Evolutionary conservation across 2,329 filamentous ascomycete species (phyloP).

Genomic region (Ciborinia camelliae): DNA sequence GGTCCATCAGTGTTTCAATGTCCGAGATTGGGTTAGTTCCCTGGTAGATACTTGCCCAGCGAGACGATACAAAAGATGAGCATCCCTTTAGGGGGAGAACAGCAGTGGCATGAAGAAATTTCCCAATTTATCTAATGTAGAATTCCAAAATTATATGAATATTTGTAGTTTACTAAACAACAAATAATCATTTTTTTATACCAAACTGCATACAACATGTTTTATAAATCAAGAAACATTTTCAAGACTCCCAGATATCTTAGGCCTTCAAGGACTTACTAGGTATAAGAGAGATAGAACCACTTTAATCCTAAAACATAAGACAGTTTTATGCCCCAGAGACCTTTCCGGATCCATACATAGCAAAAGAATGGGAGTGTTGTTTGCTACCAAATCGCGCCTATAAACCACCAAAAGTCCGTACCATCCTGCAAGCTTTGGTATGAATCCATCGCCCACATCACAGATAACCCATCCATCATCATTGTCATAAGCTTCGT

Average conservation of each 20-base stretch:
- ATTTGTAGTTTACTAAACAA: background rate
- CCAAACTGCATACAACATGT: background rate
- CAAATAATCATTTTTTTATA: background rate
- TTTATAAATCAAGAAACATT: background rate
- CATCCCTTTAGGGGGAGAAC: background rate
- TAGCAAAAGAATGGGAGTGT: slow-evolving; percentile 10
- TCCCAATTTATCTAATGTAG: background rate
- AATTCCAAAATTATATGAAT: background rate
- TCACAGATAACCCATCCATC: background rate
- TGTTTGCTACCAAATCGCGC: background rate
- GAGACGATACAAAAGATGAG: too few species aligned
- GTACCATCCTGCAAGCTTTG: background rate
- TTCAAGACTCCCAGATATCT: background rate
- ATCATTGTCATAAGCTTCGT: slow-evolving; percentile 4
- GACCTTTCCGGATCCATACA: background rate
- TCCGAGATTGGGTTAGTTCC: too few species aligned
- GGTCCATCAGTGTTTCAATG: too few species aligned
- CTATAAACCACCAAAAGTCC: background rate
- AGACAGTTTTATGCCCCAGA: background rate
- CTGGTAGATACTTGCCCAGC: too few species aligned
- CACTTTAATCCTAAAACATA: background rate
- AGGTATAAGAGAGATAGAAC: background rate
- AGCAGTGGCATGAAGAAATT: background rate
- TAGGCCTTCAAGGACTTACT: background rate
- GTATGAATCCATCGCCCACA: background rate